phyloP scores from a whole-genome alignment of 495 filamentous ascomycete genomes.

The Trichoderma asperelloides region DNA sequence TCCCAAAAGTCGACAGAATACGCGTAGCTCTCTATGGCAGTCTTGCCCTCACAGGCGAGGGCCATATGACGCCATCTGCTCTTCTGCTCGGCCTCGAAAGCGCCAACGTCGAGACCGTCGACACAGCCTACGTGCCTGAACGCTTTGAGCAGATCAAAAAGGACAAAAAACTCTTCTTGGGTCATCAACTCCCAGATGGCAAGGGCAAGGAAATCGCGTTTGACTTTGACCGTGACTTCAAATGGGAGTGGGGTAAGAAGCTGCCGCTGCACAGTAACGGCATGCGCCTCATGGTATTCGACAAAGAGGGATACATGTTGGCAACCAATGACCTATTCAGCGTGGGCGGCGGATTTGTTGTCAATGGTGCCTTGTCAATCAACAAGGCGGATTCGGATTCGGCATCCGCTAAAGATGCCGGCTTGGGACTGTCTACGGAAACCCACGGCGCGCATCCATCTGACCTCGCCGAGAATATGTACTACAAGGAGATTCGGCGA shows the following conservation, averaged over 20 bases:
- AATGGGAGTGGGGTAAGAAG: slow-evolving; percentile 29
- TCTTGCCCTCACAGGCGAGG: slow-evolving; percentile 29
- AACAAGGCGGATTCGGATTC: background rate
- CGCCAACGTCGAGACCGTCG: slow-evolving; percentile 25
- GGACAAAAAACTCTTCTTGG: slow-evolving; percentile 24
- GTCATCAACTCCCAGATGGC: slow-evolving; percentile 20
- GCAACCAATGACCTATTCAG: slow-evolving; percentile 31
- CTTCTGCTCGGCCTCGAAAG: slow-evolving; percentile 26
- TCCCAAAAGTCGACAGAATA: slow-evolving; percentile 25
- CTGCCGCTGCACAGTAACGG: slow-evolving; percentile 28
- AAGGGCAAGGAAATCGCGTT: slow-evolving; percentile 26
- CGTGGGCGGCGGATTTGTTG: slow-evolving; percentile 29
- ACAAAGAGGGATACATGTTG: slow-evolving; percentile 25
- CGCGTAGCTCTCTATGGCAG: slow-evolving; percentile 28
- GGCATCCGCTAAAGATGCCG: slow-evolving; percentile 15
- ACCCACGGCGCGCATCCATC: slow-evolving; percentile 17
- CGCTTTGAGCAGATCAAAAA: slow-evolving; percentile 26
- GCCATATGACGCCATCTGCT: slow-evolving; percentile 29
- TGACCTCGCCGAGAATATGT: slow-evolving; percentile 28
- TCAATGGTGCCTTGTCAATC: slow-evolving; percentile 26
- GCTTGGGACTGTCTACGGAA: slow-evolving; percentile 11
- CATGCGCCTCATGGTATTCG: slow-evolving; percentile 30
- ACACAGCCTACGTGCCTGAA: slow-evolving; percentile 26
- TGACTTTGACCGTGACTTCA: slow-evolving; percentile 26
- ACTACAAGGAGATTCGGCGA: slow-evolving; percentile 28